These are phyloP conservation scores for Ophiostoma tasmaniense DNA, from an alignment of 2,329 filamentous ascomycete species.

Conservation along the genomic window DNA sequence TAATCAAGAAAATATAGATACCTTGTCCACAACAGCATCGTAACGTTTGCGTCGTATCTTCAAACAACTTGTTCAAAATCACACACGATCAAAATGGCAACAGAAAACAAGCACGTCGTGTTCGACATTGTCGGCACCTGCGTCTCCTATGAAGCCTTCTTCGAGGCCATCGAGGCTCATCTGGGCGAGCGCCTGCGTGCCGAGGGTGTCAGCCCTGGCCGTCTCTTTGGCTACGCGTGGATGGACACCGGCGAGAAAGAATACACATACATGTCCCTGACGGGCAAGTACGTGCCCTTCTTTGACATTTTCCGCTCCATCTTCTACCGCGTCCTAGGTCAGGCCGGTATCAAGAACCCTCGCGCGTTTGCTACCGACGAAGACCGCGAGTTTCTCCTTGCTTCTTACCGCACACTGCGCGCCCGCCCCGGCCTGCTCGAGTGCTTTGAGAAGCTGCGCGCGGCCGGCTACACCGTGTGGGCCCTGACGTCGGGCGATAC, in stretches of 20 bases:
- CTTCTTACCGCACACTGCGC: neutral
- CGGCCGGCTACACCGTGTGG: neutral
- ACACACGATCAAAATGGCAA: neutral
- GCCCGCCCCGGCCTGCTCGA: neutral
- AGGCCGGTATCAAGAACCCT: neutral
- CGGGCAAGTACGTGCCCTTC: neutral
- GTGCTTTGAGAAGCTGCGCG: neutral
- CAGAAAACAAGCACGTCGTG: neutral
- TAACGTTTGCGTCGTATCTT: neutral
- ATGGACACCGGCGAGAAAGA: neutral
- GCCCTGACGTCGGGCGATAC: neutral
- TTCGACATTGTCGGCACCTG: neutral
- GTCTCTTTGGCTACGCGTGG: neutral
- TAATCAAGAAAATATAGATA: neutral
- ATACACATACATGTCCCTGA: neutral
- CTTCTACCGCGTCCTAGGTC: neutral
- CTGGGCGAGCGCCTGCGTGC: neutral
- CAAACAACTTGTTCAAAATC: neutral
- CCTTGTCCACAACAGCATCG: neutral
- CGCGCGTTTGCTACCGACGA: neutral
- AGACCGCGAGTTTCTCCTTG: neutral
- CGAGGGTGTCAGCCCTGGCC: neutral
- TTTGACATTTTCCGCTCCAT: neutral
- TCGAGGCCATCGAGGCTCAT: neutral
- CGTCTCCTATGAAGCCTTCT: neutral